Evolutionary conservation across 306 rosid species (phyloP).

Genomic region (Trifolium subterraneum): DNA sequence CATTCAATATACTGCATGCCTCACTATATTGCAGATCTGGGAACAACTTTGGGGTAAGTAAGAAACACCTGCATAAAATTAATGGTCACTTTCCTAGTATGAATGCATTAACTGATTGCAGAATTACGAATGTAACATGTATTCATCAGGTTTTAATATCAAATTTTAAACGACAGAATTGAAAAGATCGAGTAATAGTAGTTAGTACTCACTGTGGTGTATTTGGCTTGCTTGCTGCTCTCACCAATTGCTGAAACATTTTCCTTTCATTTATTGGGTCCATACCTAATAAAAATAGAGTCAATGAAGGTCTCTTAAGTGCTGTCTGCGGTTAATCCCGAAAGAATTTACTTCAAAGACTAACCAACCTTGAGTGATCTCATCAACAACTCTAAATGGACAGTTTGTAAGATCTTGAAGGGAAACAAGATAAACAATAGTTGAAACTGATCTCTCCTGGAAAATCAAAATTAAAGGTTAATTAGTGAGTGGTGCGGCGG

Average conservation of each 20-base stretch:
- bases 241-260: constrained; percentile 98
- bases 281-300: constrained; percentile 68
- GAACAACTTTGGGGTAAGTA: constrained; percentile 91
- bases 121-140: constrained; percentile 1
- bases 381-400: constrained; percentile 98
- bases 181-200: constrained; percentile 19
- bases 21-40: constrained; percentile 88
- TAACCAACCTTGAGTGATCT: constrained; percentile 90
- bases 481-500: neutral
- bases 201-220: constrained; percentile 84
- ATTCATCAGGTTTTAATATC: constrained; percentile 13
- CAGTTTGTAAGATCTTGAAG: constrained; percentile 95
- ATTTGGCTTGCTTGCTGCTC: constrained; percentile 95
- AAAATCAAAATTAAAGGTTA: constrained; percentile 37
- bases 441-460: constrained; percentile 93
- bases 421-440: constrained; percentile 95
- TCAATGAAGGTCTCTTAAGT: constrained; percentile 22
- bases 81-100: neutral
- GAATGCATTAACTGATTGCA: neutral
- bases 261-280: constrained; percentile 97
- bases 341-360: constrained; percentile 28
- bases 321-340: constrained; percentile 31
- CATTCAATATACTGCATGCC: constrained; percentile 86
- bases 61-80: constrained; percentile 78
- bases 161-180: constrained; percentile 17